Percentiles rank a stretch among this genome's conserved stretches.
These are phyloP conservation scores for Yamadazyma ubonensis DNA, from an alignment of 805 yeast genomes.

Conservation along the genomic window DNA sequence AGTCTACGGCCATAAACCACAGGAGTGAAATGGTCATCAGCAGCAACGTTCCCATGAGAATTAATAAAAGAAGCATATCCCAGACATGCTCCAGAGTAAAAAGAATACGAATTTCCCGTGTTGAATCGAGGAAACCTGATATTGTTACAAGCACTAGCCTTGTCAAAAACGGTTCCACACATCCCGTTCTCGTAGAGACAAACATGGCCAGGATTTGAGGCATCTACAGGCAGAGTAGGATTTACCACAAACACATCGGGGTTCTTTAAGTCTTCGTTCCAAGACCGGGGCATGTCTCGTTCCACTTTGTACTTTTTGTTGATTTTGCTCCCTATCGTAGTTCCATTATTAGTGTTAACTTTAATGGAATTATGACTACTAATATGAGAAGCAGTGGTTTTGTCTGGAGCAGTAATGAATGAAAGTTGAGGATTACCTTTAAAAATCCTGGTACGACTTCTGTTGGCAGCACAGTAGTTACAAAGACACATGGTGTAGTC, in stretches of 20 bases:
- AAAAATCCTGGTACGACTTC: not conserved
- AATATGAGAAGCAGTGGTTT: slow-evolving; percentile 1
- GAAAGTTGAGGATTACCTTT: not conserved
- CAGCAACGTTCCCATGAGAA: not conserved
- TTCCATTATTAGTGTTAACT: not conserved
- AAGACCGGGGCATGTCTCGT: not conserved
- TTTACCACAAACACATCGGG: not conserved
- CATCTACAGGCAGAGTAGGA: not conserved
- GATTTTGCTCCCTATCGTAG: not conserved
- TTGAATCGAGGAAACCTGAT: not conserved
- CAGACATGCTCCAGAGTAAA: not conserved
- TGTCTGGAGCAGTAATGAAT: not conserved
- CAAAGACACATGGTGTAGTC: slow-evolving; percentile 23
- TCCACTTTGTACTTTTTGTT: slow-evolving; percentile 1
- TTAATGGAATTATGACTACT: slow-evolving; percentile 2
- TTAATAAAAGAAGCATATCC: not conserved
- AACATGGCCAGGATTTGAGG: not conserved
- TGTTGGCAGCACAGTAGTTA: slow-evolving; percentile 1
- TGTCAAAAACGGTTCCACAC: slow-evolving; percentile 2
- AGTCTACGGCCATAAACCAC: too few species aligned
- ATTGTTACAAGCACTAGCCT: slow-evolving; percentile 4
- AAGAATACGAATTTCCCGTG: not conserved
- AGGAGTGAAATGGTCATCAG: too few species aligned
- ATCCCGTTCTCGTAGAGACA: slow-evolving; percentile 2
- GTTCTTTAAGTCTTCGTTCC: not conserved